Base-by-base conservation (phyloP, 2,329 filamentous ascomycete genomes). In the Gnomoniopsis sp. region DNA sequence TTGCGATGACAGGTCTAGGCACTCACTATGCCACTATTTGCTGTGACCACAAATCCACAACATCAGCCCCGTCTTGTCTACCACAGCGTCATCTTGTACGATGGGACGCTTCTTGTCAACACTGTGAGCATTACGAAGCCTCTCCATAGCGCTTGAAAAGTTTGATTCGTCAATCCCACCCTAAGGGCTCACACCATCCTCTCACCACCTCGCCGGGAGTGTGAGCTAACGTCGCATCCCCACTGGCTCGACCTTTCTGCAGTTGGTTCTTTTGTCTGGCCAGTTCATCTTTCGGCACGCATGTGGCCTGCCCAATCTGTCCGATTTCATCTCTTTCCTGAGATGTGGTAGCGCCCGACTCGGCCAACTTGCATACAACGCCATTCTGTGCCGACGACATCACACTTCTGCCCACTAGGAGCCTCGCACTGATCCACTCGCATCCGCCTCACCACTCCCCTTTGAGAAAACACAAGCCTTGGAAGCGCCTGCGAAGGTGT, bases 301-400 rank as follows among this genome's bases (percentile, higher is more conserved):
- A 55, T 33, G 34, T 55, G 55, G 48, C 23, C 48, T 53, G 38
- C 51, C 59, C 43, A 46, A 59, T 30, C 44, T n/a, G 44, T n/a
- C 43, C 36, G n/a, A 23, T 47, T 50, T 36, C 50, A 41, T 43
- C 50, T 48, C 22, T 47, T 19, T 33, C 46, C 47, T 44, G n/a
- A 22, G 41, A 51, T 59, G 58, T 55, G 56, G 55, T 59, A 59
- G 55, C 53, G 52, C 53, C 50, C 53, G 44, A 47, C 48, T 47
- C 57, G 50, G 49, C 46, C 57, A 48, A 47, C 57, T 48, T 38
- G 50, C 47, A 50, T 59, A 53, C 41, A 56, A 60, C 53, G 56
- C 53, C 41, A 50, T 44, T 61, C 49, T 49, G 49, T 59, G 53
- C 59, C 56, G 53, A 48, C 41, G 47, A 49, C 49, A 56, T 56